These are phyloP conservation scores for Radiomyces spectabilis DNA, from an alignment of 192 early-diverging fungal species.

Conservation along the genomic window DNA sequence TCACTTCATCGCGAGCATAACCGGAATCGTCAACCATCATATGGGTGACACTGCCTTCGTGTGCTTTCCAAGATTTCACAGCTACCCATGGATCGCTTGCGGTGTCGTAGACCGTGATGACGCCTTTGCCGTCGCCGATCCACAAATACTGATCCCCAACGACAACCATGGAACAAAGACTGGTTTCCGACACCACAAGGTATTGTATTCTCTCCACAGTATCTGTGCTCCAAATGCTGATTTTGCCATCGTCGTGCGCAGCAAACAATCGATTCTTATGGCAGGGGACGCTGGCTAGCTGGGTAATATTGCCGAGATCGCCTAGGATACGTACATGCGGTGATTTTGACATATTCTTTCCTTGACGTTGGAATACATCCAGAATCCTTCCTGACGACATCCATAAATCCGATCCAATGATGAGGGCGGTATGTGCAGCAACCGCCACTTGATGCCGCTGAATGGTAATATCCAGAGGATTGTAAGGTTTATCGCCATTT, in stretches of 20 bases:
- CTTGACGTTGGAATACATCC: conserved; percentile 40
- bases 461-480: neutral
- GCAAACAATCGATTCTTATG: conserved; percentile 44
- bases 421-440: conserved; percentile 41
- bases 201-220: conserved; percentile 35
- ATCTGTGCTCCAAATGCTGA: conserved; percentile 58
- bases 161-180: conserved; percentile 53
- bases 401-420: conserved; percentile 51
- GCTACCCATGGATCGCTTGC: conserved; percentile 43
- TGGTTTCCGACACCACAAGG: conserved; percentile 57
- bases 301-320: conserved; percentile 51
- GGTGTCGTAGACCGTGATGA: conserved; percentile 65
- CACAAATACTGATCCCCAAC: conserved; percentile 60
- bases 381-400: conserved; percentile 47
- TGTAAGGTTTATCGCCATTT: neutral
- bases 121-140: conserved; percentile 72
- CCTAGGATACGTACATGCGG: conserved; percentile 24
- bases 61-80: conserved; percentile 63
- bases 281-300: conserved; percentile 41
- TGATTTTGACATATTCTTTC: conserved; percentile 25
- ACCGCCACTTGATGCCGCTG: conserved; percentile 14
- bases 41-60: conserved; percentile 41
- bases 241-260: conserved; percentile 76
- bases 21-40: conserved; percentile 51
- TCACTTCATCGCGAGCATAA: conserved; percentile 24